Evolutionary conservation across 23 red algal genomes (phyloP).

Genomic region (Chondrus crispus): DNA sequence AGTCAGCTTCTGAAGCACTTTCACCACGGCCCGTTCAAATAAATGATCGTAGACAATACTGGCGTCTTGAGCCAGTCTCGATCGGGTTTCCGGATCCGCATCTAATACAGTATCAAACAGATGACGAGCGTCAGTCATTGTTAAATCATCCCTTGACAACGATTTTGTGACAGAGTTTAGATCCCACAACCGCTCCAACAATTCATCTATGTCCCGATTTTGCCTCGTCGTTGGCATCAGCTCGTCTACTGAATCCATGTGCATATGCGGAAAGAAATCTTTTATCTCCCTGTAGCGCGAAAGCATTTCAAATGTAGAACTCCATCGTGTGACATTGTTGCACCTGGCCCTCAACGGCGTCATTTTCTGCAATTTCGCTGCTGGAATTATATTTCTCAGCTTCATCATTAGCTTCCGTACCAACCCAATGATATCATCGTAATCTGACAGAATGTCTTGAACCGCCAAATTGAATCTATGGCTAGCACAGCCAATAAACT

Average conservation of each 20-base stretch:
- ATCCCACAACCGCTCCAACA: background rate
- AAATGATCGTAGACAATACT: background rate
- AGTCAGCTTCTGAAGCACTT: background rate
- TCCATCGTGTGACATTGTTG: background rate
- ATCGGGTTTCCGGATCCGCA: background rate
- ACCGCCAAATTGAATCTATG: background rate
- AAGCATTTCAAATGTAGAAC: constrained; percentile 35
- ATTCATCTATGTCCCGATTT: background rate
- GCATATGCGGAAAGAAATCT: background rate
- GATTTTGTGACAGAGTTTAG: background rate
- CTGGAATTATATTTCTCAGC: background rate
- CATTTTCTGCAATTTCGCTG: background rate
- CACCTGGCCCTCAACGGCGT: background rate
- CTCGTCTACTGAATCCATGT: background rate
- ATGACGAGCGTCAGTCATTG: background rate
- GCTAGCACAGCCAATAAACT: background rate
- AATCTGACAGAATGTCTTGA: background rate
- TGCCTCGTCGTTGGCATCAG: background rate
- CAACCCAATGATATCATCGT: background rate
- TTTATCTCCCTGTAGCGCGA: background rate
- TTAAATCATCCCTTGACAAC: background rate
- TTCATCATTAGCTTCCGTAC: background rate
- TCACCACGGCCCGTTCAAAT: background rate
- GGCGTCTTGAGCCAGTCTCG: background rate
- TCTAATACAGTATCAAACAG: constrained; percentile 3